Percentiles rank a stretch among this genome's conserved stretches.
Conservation (phyloP, 139 green algal species). For the Chlorella ohadii region DNA sequence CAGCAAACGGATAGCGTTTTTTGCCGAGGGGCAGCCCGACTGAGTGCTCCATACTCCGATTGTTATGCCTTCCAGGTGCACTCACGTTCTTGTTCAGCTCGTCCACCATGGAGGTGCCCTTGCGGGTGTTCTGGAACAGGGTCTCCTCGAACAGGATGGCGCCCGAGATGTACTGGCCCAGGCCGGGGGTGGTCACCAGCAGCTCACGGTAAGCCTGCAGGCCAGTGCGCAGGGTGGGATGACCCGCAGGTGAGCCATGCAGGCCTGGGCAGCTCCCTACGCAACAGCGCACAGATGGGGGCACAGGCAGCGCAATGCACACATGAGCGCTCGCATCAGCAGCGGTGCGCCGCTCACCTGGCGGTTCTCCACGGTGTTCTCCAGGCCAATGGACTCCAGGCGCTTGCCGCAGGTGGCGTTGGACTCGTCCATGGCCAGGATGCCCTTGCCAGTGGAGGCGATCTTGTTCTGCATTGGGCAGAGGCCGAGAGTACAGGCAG, state of each 20-base stretch:
- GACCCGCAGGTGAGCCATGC: too few species aligned
- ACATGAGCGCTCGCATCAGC: too few species aligned
- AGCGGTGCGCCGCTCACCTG: neutral
- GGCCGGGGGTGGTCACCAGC: slow-evolving; percentile 90
- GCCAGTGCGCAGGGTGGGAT: too few species aligned
- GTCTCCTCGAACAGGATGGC: slow-evolving; percentile 99
- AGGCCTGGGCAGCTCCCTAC: too few species aligned
- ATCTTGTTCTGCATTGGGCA: slow-evolving; percentile 77
- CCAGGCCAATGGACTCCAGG: slow-evolving; percentile 96
- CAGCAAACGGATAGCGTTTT: too few species aligned
- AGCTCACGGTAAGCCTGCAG: slow-evolving; percentile 94
- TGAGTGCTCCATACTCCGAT: too few species aligned
- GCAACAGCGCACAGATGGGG: too few species aligned
- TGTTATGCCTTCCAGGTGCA: too few species aligned
- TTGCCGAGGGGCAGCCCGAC: too few species aligned
- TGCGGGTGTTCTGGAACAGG: slow-evolving; percentile 93
- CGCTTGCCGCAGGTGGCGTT: slow-evolving; percentile 93
- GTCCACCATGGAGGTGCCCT: slow-evolving; percentile 90
- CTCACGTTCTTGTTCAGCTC: slow-evolving; percentile 77
- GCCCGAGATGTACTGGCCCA: slow-evolving; percentile 92
- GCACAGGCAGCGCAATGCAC: too few species aligned
- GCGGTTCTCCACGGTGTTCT: slow-evolving; percentile 99
- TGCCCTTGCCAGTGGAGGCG: slow-evolving; percentile 86
- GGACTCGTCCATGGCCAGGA: slow-evolving; percentile 97
- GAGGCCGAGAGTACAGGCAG: neutral